Evolutionary conservation across 2,329 filamentous ascomycete species (phyloP).

Genomic region (Incumbomyces delicatus): DNA sequence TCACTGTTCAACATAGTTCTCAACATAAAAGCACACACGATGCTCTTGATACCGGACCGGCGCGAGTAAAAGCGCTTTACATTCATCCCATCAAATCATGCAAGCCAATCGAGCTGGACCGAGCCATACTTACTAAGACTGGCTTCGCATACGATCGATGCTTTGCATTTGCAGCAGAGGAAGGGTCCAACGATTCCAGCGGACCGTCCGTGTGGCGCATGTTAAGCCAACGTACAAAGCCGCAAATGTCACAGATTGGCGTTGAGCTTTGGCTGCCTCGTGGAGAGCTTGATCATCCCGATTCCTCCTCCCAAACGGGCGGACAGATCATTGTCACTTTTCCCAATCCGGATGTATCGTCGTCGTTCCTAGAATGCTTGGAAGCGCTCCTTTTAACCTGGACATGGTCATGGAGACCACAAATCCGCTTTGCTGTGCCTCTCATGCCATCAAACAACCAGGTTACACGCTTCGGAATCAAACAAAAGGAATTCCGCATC

Average conservation of each 20-base stretch:
- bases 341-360: constrained; percentile 8
- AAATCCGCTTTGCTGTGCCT: constrained; percentile 12
- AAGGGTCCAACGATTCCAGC: neutral
- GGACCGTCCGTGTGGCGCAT: constrained; percentile 16
- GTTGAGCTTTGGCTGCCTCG: constrained; percentile 18
- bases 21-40: too few relatives aligned
- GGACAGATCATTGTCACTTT: constrained; percentile 16
- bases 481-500: constrained; percentile 10
- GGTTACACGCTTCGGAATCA: constrained; percentile 3
- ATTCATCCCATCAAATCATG: constrained; percentile 21
- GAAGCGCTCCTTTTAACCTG: constrained; percentile 12
- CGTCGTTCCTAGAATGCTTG: constrained; percentile 7
- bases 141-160: constrained; percentile 20
- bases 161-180: constrained; percentile 17
- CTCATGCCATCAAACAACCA: constrained; percentile 7
- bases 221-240: constrained; percentile 22
- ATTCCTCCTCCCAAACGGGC: constrained; percentile 13
- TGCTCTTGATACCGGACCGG: too few relatives aligned
- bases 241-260: constrained; percentile 17
- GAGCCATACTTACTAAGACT: constrained; percentile 17
- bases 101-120: constrained; percentile 15
- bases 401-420: constrained; percentile 8
- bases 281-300: constrained; percentile 6
- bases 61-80: constrained; percentile 16
- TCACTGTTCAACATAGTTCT: too few relatives aligned